phyloP scores from a whole-genome alignment of 2,329 filamentous ascomycete species.

The Fusarium cicatricum region DNA sequence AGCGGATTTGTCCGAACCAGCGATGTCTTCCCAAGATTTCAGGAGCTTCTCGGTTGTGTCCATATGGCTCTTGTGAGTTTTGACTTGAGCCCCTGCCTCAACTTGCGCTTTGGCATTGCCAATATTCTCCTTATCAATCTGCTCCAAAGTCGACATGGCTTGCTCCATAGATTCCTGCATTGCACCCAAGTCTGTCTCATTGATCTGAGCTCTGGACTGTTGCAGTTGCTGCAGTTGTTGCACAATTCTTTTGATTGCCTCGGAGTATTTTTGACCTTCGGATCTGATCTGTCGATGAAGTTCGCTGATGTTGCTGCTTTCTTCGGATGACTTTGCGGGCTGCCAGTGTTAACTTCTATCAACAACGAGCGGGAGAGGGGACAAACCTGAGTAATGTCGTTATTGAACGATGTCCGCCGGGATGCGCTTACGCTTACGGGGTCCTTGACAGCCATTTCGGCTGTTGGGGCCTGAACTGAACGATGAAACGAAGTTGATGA shows the following conservation, averaged over 20 bases:
- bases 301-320: background rate
- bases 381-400: background rate
- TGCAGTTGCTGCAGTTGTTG: background rate
- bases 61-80: background rate
- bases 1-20: background rate
- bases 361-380: background rate
- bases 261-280: background rate
- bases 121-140: background rate
- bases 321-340: background rate
- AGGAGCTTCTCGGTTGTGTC: background rate
- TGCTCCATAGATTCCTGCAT: background rate
- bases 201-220: background rate
- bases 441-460: background rate
- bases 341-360: background rate
- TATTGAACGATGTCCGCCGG: background rate
- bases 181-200: background rate
- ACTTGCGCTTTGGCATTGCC: background rate
- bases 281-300: background rate
- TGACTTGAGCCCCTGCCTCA: background rate
- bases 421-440: background rate
- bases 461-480: too few species aligned
- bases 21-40: background rate
- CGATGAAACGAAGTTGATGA: too few species aligned
- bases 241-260: background rate
- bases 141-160: background rate